Base-by-base conservation (phyloP, 1,284 basidiomycete species). In the Marasmius sp. region DNA sequence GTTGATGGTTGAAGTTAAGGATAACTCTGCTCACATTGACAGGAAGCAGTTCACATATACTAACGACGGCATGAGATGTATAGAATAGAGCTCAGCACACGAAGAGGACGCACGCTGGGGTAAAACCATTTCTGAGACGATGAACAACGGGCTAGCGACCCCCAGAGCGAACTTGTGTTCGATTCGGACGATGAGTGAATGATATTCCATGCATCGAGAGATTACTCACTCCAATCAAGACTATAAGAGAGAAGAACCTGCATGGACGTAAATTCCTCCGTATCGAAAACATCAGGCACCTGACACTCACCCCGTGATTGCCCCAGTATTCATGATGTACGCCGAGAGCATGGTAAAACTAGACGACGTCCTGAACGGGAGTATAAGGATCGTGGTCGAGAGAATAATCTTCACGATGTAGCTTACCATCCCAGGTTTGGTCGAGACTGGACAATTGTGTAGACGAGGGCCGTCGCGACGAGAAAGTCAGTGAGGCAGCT, bases 41-140 rank as follows among this genome's bases (percentile, higher is more conserved):
- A 64, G 36, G 52, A 55, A 64, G 38, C 62, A 61, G 51, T 64
- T 64, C 33, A 61, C 47, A 22, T 64, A 64, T 33, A 64, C 62
- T 64, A 16, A 10, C 37, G 18, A 54, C 16, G 33, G 14, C 1
- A 1, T n/a, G 43, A 9, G 41, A 12, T 16, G 41, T 27, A n/a
- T n/a, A 16, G 10, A 20, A 18, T 14, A 36, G 39, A 18, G 36
- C 20, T 49, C 27, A 12, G 9, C 20, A 10, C 4, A 27, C 50
- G 12, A 22, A 16, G 50, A 33, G 16, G 20, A 27, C 62, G 48
- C 39, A 64, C 62, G 33, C 38, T 64, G 62, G 1, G 62, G 62
- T 36, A 64, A 37, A 14, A 49, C 51, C 27, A 61, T 59, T 18
- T 58, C 57, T 9, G 48, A 50, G 9, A 58, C 22, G 20, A 64